Evolutionary conservation across 2,329 filamentous ascomycete genomes (phyloP), one percentile per base, ranked within the genome.

Genomic region (Aspergillus melleus): DNA sequence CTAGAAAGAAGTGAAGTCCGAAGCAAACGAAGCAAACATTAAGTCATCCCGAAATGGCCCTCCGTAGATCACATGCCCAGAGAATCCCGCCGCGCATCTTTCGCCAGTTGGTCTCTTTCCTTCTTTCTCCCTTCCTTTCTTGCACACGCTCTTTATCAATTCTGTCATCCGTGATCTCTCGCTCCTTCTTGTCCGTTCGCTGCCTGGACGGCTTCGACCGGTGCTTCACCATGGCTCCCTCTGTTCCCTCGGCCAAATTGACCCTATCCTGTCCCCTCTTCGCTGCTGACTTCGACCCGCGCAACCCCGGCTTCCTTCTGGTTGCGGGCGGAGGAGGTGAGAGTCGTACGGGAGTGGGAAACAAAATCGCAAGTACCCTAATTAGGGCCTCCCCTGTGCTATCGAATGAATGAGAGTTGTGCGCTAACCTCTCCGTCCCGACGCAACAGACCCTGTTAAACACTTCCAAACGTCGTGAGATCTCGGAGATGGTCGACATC

Each of bases 271-370:
- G 94, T 76, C 93, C 93, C 52, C 85, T 96, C 60, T 96, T 92
- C 76, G 87, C 90, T 58, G 90, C 92, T 74, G 92, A 92, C 72
- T 97, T 96, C 76, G 92, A 96, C 72, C 91, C 90, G 54, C 84
- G 89, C 70, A 88, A 96, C 79, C 84, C 88, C 61, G 85, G 85
- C 64, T 88, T 88, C 64, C 82, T 97, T 24, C 80, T 96, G 9
- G 90, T 96, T 42, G 92, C 89, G 61, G 94, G 94, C 55, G 94
- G 94, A 62, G 94, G 94, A 65, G 94, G 94, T 54, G 88, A 91
- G 64, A 88, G 90, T 52, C 86, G 87, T 65, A 92, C 86, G 66
- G 92, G 92, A 49, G 90, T 96, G 22, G 87, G 88, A 58, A 96
- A 96, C 81, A 92, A 92, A 77, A 92, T 96, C 70, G 90, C 90